A percentile compares a stretch with the other conserved stretches of the same genome.
These are phyloP conservation scores for Aspergillus sp. DNA, from an alignment of 2,329 filamentous ascomycete species.

Conservation along the genomic window DNA sequence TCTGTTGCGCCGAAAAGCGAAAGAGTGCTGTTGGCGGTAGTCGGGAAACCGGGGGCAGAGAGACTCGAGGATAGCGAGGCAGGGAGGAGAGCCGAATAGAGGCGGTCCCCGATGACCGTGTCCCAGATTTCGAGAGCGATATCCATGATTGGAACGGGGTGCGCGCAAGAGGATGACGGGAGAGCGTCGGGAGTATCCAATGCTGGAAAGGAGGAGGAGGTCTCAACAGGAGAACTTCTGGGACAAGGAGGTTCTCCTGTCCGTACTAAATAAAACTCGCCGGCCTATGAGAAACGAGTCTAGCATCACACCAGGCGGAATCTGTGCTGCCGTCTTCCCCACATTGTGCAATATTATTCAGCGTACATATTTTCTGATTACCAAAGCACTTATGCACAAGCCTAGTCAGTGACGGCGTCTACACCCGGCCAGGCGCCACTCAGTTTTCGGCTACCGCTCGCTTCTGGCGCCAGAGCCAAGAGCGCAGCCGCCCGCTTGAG, in stretches of 20 bases:
- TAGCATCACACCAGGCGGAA: conserved; percentile 38
- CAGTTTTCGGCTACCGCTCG: conserved; percentile 31
- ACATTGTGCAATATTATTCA: background rate
- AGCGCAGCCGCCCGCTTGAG: conserved; percentile 27
- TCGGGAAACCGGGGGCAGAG: conserved; percentile 49
- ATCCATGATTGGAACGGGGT: conserved; percentile 64
- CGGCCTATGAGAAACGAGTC: conserved; percentile 13
- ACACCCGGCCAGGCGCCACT: conserved; percentile 4
- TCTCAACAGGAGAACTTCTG: background rate
- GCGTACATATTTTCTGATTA: background rate
- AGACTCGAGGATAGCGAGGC: conserved; percentile 55
- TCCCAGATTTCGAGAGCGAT: conserved; percentile 84
- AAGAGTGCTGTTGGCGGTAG: conserved; percentile 57
- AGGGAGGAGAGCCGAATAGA: conserved; percentile 74
- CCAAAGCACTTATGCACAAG: background rate
- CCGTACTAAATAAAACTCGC: conserved; percentile 4
- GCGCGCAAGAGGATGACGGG: background rate
- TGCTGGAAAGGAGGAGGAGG: background rate
- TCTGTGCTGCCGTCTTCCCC: conserved; percentile 22
- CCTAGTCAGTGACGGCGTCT: background rate
- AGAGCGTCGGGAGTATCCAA: background rate
- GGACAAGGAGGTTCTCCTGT: background rate
- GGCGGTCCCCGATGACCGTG: conserved; percentile 74
- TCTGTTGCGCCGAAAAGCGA: conserved; percentile 54
- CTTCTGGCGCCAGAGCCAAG: conserved; percentile 37